These are phyloP conservation scores for Ascochyta rabiei DNA, from an alignment of 2,329 filamentous ascomycete genomes.

Conservation along the genomic window DNA sequence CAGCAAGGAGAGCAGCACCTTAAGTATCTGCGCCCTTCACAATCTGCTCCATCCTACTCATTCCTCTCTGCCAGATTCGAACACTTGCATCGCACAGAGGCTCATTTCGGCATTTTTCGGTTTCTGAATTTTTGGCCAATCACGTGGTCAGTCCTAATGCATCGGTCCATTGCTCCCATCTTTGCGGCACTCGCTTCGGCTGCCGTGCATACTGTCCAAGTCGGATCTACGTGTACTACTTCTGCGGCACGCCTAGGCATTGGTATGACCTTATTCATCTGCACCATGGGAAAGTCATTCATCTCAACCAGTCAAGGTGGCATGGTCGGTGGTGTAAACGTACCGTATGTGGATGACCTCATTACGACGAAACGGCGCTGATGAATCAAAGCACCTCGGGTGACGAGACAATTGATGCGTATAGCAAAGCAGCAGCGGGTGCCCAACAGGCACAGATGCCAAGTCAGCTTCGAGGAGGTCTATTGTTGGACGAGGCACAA, in stretches of 20 bases:
- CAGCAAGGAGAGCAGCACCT: background rate
- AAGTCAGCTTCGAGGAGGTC: conserved; percentile 14
- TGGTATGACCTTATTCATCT: conserved; percentile 8
- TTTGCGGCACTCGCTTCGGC: conserved; percentile 11
- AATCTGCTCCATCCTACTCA: conserved; percentile 6
- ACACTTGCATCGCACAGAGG: background rate
- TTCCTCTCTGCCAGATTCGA: background rate
- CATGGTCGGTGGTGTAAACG: conserved; percentile 15
- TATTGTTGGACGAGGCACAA: conserved; percentile 22
- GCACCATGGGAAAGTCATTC: too few species aligned
- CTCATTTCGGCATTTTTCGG: background rate
- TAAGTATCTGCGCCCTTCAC: background rate
- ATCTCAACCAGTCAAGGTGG: conserved; percentile 9
- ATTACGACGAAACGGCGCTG: background rate
- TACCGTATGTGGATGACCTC: background rate
- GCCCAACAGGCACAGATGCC: conserved; percentile 4
- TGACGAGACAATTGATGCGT: conserved; percentile 7
- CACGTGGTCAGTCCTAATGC: background rate
- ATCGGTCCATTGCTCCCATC: background rate
- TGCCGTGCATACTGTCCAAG: conserved; percentile 22
- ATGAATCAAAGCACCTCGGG: background rate
- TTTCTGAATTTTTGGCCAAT: background rate
- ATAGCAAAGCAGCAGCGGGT: conserved; percentile 4
- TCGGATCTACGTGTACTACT: conserved; percentile 30
- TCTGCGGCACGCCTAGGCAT: conserved; percentile 28